Conservation (phyloP, 75 land plant genomes). For the Gnetum montanum region DNA sequence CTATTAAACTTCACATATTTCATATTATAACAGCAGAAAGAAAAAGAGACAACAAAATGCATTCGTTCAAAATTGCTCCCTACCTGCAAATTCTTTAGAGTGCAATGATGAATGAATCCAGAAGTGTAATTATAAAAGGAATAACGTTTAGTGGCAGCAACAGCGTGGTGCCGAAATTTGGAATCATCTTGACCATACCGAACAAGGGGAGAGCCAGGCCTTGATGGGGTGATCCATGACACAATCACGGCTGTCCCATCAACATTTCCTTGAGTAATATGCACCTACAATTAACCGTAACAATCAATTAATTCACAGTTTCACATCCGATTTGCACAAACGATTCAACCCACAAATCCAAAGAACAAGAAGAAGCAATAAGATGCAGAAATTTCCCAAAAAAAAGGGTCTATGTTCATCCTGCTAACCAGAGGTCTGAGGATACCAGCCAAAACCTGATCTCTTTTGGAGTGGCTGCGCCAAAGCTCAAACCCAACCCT, state of each 20-base stretch:
- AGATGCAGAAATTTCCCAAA: too few relatives aligned
- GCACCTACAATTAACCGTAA: slow-evolving; percentile 14
- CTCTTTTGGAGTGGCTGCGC: too few relatives aligned
- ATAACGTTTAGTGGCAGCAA: slow-evolving; percentile 17
- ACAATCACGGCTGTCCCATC: slow-evolving; percentile 29
- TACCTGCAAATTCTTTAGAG: slow-evolving; percentile 22
- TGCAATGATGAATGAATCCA: slow-evolving; percentile 38
- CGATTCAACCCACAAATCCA: neutral
- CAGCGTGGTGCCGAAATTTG: slow-evolving; percentile 6
- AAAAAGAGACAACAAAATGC: too few relatives aligned
- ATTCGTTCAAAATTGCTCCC: too few relatives aligned
- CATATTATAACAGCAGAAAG: too few relatives aligned
- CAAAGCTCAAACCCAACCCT: too few relatives aligned
- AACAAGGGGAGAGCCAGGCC: slow-evolving; percentile 15
- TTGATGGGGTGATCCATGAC: slow-evolving; percentile 27
- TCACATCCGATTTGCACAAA: neutral
- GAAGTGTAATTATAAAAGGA: slow-evolving; percentile 39
- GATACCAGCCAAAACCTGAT: neutral
- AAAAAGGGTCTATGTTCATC: too few relatives aligned
- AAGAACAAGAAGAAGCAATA: neutral
- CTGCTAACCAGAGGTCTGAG: neutral
- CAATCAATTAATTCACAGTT: neutral
- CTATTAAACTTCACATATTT: too few relatives aligned
- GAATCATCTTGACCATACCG: slow-evolving; percentile 16
- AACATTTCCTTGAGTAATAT: slow-evolving; percentile 35